A percentile compares a stretch with the other conserved stretches of the same genome.
Conservation (phyloP, 192 early-diverging fungal species). For the Gorgonomyces haynaldii region DNA sequence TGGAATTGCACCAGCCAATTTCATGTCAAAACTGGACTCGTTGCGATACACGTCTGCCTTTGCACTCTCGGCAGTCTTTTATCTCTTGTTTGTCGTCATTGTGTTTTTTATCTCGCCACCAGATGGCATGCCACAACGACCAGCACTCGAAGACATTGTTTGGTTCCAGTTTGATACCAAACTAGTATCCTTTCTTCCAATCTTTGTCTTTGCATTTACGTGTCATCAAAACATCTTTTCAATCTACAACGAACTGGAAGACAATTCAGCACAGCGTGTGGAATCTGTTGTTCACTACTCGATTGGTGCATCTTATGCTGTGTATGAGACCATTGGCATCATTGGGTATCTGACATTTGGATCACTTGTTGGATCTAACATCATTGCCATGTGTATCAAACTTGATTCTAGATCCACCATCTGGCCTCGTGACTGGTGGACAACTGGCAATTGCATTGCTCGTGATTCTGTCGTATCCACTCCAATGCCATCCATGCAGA, state of each 20-base stretch:
- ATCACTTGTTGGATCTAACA: slow-evolving; percentile 58
- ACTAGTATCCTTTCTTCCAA: slow-evolving; percentile 70
- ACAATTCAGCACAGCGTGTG: slow-evolving; percentile 64
- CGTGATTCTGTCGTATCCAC: slow-evolving; percentile 82
- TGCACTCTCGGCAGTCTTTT: slow-evolving; percentile 75
- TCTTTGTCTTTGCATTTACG: slow-evolving; percentile 98
- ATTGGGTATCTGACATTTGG: slow-evolving; percentile 84
- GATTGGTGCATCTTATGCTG: slow-evolving; percentile 58
- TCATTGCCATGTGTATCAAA: slow-evolving; percentile 62
- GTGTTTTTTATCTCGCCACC: slow-evolving; percentile 44
- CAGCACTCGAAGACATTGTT: slow-evolving; percentile 18
- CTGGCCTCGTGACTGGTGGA: slow-evolving; percentile 64
- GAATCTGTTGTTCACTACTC: slow-evolving; percentile 60
- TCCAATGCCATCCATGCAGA: slow-evolving; percentile 87
- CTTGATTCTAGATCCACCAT: slow-evolving; percentile 43
- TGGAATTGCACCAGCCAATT: slow-evolving; percentile 63
- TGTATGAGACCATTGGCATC: slow-evolving; percentile 79
- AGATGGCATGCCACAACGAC: slow-evolving; percentile 20
- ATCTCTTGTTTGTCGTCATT: slow-evolving; percentile 76
- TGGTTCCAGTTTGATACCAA: slow-evolving; percentile 41
- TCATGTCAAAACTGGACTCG: slow-evolving; percentile 75
- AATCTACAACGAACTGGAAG: slow-evolving; percentile 86
- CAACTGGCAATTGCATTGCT: slow-evolving; percentile 79
- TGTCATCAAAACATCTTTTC: slow-evolving; percentile 99
- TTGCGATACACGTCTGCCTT: slow-evolving; percentile 79